Evolutionary conservation across 208 protist species (phyloP), one percentile per base, ranked within the genome.

Genomic region (Acanthamoeba sp.): DNA sequence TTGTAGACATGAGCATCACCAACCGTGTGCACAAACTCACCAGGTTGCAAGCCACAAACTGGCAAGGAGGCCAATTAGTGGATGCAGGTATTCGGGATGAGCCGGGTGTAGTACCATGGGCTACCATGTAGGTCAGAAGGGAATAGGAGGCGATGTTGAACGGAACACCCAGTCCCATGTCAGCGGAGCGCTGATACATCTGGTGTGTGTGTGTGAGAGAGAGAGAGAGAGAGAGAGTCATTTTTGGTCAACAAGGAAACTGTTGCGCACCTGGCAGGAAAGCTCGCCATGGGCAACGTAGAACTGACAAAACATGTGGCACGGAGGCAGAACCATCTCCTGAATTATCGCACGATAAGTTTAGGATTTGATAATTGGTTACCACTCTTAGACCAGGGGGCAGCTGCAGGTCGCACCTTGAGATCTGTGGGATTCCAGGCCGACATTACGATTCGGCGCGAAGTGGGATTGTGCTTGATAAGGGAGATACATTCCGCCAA

Each of bases 131-230:
- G 10, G 95, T 99, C 20, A 99, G 97, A 36, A 99, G 97, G 16
- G 99, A 59, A 96, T 99, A 99, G 48, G 97, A 98, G 12, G 99
- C 99, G 95, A 99, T 99, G 98, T 99, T 99, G 97, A 99, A 99
- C 12, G 99, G 99, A 24, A 99, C 99, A 24, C 99, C 99, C 38
- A 99, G 98, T 10, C 99, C 99, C 93, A 97, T 95, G 85, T 97
- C 96, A 40, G 85, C 80, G 5, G 96, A 97, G 34, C 97, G 93
- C 93, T 98, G 97, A 93, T 98, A 98, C 93, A 98, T 85, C 69
- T 97, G 97, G 29, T 95, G 22, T 36, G 1, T 2, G 32, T 80
- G 2, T n/a, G 7, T n/a, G n/a, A n/a, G n/a, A n/a, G n/a, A n/a
- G n/a, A n/a, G n/a, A n/a, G n/a, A n/a, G n/a, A 29, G n/a, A n/a